Evolutionary conservation across 106 monocot genomes (phyloP), one percentile per base, ranked within the genome.

Genomic region (Triglochin maritima): DNA sequence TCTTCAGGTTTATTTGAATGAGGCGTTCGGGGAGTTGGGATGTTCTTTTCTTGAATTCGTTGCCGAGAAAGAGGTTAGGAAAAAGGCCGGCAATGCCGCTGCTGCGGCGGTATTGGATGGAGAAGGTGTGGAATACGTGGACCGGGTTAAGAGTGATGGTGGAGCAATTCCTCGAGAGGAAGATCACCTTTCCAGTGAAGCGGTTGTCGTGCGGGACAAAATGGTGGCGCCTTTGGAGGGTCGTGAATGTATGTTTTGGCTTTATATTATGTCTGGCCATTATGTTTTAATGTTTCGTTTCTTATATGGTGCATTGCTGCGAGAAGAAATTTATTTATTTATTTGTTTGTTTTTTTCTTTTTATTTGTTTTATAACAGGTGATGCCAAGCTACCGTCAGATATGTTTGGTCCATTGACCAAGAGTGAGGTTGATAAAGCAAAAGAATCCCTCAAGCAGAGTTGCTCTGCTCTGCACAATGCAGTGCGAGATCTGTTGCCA

Each of bases 401-500:
- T 6, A 13, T 41, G 44, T 6, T 6, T 44, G 15, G 43, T 46
- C 11, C 12, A 10, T 6, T 43, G 50, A 44, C 72, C 43, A 60
- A 70, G 44, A 67, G 74, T n/a, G 77, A 78, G 62, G 47, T 81
- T 29, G 44, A 66, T 3, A 69, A 54, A 55, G 72, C 76, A 57
- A 72, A 59, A 58, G 48, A 76, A 69, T 66, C 78, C 6, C 63
- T 81, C 8, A 79, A 58, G 65, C 43, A 66, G 50, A 76, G 85
- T 49, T 65, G 56, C 41, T 50, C n/a, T 0, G 70, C 71, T 57
- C 70, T 81, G 6, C 72, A 81, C 15, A 76, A 10, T 72, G 76
- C 59, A 13, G 85, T 85, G 49, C 57, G 65, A 52, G 85, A 85
- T 9, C 85, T 81, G 52, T 69, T 85, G 62, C 69, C 65, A 9